Base-by-base conservation (phyloP, 257 asterid genomes). In the Nemophila menziesii region DNA sequence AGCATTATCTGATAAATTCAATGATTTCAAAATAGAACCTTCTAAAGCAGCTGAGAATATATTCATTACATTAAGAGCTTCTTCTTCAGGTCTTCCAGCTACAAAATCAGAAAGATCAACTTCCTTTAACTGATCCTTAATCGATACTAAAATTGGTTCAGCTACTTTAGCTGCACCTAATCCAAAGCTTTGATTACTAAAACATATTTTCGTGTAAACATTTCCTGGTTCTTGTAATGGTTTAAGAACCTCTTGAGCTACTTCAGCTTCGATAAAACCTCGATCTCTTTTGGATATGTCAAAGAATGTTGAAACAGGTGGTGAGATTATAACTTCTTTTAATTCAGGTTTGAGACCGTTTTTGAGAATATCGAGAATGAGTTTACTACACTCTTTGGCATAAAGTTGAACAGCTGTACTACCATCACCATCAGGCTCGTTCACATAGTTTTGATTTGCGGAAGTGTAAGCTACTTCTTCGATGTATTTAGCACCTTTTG, bases 61-160 rank as follows among this genome's bases (percentile, higher is more conserved):
- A 21, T 71, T 78, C 98, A 85, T 90, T 42, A 85, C 98, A 23
- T 81, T 85, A 55, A 90, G 98, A 46, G 98, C 96, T 54, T 85
- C 96, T 1, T 63, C 92, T 66, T 90, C 98, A 5, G 86, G 73
- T 54, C 98, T 71, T 58, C 98, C 98, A 1, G 98, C 96, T 40
- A 90, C 92, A 63, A 89, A 90, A 78, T 90, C 98, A 4, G 96
- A 78, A 39, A 90, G 58, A 69, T 90, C 92, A n/a, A 90, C 92
- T 59, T 84, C 94, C 71, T 67, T 79, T 52, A 90, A 63, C 36
- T 81, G 96, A 69, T 65, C 67, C 75, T 78, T 85, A 11, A 90
- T 51, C 56, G 82, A 61, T 39, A 77, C 70, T 48, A 90, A 69
- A 61, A 85, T 76, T 19, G 98, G 93, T 12, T 77, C 93, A 14